Base-by-base conservation (phyloP, 306 rosid species). In the Senna siamea region DNA sequence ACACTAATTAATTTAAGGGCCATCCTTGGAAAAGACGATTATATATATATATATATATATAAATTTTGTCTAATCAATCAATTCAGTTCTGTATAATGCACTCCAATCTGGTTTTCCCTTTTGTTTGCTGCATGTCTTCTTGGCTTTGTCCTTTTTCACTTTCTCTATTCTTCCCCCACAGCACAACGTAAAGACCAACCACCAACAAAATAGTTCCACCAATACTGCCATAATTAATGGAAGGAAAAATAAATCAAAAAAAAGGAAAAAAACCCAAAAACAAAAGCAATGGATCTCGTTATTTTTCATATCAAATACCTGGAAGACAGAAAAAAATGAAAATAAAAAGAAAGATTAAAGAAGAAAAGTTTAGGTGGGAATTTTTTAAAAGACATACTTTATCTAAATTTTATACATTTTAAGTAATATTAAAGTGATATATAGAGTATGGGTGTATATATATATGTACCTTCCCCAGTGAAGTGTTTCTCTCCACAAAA, bases 401-500 rank as follows among this genome's bases (percentile, higher is more conserved):
- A 26, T 26, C 30, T 26, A 26, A 26, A 26, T 26, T 26, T 26
- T 26, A 26, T 26, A 26, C 30, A 26, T 26, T 26, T 26, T n/a
- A n/a, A n/a, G n/a, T n/a, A n/a, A n/a, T n/a, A n/a, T n/a, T n/a
- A n/a, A n/a, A n/a, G n/a, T n/a, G n/a, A n/a, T n/a, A n/a, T n/a
- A n/a, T n/a, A n/a, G n/a, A n/a, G n/a, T n/a, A n/a, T n/a, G n/a
- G n/a, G n/a, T n/a, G n/a, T n/a, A n/a, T n/a, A n/a, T n/a, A n/a
- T n/a, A n/a, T n/a, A n/a, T n/a, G n/a, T n/a, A n/a, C 97, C 98
- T 93, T 89, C 97, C 98, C 90, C 78, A 86, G 52, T 80, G 78
- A 51, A 87, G 73, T 62, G 85, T 69, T 81, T 93, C 97, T 78
- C 80, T 86, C 96, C 96, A 93, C 5, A 90, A 8, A 7, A 93